These are phyloP conservation scores for Blastobotrys indianensis DNA, from an alignment of 1,139 yeast genomes.

Conservation along the genomic window DNA sequence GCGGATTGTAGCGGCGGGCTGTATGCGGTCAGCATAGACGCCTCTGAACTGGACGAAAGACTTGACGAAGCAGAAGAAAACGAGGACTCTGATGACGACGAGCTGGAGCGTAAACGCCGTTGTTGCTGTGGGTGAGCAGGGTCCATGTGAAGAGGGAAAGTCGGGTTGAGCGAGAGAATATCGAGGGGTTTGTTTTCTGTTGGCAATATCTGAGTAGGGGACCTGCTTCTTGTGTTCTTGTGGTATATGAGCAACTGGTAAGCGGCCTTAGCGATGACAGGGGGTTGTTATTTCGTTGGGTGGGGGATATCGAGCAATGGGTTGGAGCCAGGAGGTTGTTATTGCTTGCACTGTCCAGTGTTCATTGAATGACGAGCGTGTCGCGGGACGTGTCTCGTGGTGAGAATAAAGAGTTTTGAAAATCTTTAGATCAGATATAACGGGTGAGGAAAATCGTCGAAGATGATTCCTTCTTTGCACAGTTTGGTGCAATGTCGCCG, in stretches of 20 bases:
- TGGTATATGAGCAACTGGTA: not conserved
- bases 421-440: too few relatives aligned
- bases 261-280: too few relatives aligned
- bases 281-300: too few relatives aligned
- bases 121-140: conserved; percentile 3
- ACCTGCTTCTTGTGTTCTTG: not conserved
- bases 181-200: conserved; percentile 2
- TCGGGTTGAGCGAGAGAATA: not conserved
- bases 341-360: too few relatives aligned
- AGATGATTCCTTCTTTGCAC: too few relatives aligned
- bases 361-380: too few relatives aligned
- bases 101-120: conserved; percentile 11
- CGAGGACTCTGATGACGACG: conserved; percentile 13
- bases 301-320: too few relatives aligned
- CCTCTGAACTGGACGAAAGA: conserved; percentile 9
- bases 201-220: not conserved
- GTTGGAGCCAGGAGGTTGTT: too few relatives aligned
- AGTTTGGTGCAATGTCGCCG: too few relatives aligned
- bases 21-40: conserved; percentile 13
- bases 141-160: conserved; percentile 6
- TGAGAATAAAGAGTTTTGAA: too few relatives aligned
- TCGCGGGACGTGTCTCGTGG: too few relatives aligned
- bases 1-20: conserved; percentile 12
- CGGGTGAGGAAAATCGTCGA: too few relatives aligned
- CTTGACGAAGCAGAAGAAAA: conserved; percentile 12